These are phyloP conservation scores for Graphiopsis chlorocephala DNA, from an alignment of 2,329 filamentous ascomycete species.

Conservation along the genomic window DNA sequence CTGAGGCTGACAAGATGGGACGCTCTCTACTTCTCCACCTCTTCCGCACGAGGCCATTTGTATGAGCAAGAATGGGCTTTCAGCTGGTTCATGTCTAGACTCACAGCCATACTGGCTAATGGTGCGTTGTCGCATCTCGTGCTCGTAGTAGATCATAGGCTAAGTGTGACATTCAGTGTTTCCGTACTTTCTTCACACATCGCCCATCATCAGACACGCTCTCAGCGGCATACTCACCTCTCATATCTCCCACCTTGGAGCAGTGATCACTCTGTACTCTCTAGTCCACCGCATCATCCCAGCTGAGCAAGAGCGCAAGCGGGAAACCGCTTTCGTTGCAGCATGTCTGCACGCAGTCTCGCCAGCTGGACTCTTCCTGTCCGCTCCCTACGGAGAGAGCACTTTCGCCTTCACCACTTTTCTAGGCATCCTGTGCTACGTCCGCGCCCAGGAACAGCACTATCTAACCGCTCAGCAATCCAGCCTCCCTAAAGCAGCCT, in stretches of 20 bases:
- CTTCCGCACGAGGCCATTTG: slow-evolving; percentile 61
- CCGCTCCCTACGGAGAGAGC: slow-evolving; percentile 79
- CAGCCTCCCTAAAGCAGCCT: slow-evolving; percentile 8
- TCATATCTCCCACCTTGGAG: slow-evolving; percentile 71
- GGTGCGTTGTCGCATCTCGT: slow-evolving; percentile 36
- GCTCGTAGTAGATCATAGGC: slow-evolving; percentile 18
- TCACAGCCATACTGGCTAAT: slow-evolving; percentile 42
- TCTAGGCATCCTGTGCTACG: slow-evolving; percentile 68
- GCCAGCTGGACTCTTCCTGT: slow-evolving; percentile 85
- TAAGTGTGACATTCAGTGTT: slow-evolving; percentile 30
- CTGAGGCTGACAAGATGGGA: slow-evolving; percentile 73
- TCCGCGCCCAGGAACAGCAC: slow-evolving; percentile 39
- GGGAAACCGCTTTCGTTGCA: slow-evolving; percentile 62
- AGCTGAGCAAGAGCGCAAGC: slow-evolving; percentile 30
- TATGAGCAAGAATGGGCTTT: slow-evolving; percentile 89
- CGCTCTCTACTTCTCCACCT: slow-evolving; percentile 69
- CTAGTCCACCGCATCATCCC: slow-evolving; percentile 60
- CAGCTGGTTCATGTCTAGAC: slow-evolving; percentile 54
- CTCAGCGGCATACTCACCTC: slow-evolving; percentile 65
- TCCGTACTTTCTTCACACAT: slow-evolving; percentile 19
- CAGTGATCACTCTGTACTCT: slow-evolving; percentile 68
- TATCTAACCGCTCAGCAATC: neutral
- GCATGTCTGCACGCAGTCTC: slow-evolving; percentile 77
- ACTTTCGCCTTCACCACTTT: slow-evolving; percentile 77
- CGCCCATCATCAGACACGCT: slow-evolving; percentile 33